A percentile compares a stretch with the other conserved stretches of the same genome.
These are phyloP conservation scores for Saccharomyces hybrid DNA, from an alignment of 1,139 yeast genomes.

Conservation along the genomic window DNA sequence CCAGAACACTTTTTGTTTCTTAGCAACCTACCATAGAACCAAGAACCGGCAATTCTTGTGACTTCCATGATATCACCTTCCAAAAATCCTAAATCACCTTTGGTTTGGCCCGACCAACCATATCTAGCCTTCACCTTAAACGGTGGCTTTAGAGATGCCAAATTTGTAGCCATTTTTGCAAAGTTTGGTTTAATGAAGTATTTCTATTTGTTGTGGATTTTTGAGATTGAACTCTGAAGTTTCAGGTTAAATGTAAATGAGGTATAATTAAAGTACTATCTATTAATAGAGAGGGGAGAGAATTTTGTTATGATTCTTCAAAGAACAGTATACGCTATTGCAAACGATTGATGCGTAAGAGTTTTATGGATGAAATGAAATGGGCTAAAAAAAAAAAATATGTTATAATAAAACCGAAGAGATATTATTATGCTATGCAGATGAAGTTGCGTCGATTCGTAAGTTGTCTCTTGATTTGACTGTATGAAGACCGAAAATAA, in stretches of 20 bases:
- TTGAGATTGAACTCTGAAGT: neutral
- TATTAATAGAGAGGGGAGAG: neutral
- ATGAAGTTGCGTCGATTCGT: neutral
- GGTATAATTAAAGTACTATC: neutral
- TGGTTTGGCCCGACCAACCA: slow-evolving; percentile 88
- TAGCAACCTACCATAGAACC: slow-evolving; percentile 82
- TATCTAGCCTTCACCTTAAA: slow-evolving; percentile 70
- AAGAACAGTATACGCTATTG: neutral
- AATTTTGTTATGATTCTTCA: neutral
- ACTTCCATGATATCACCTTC: slow-evolving; percentile 92
- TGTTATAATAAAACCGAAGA: neutral
- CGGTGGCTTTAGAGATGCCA: slow-evolving; percentile 38
- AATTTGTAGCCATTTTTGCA: neutral
- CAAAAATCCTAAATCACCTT: slow-evolving; percentile 82
- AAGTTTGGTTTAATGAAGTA: neutral
- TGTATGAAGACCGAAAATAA: neutral
- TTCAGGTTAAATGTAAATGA: neutral
- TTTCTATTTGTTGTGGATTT: neutral
- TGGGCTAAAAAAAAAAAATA: neutral
- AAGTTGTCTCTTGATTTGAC: neutral
- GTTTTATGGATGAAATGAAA: neutral
- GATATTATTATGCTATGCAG: neutral
- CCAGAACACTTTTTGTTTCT: slow-evolving; percentile 75
- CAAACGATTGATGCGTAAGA: neutral
- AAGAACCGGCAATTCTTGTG: slow-evolving; percentile 73